Percentiles rank a stretch among this genome's conserved stretches.
phyloP scores from a whole-genome alignment of 2,329 filamentous ascomycete species.

The Alternaria conjuncta region DNA sequence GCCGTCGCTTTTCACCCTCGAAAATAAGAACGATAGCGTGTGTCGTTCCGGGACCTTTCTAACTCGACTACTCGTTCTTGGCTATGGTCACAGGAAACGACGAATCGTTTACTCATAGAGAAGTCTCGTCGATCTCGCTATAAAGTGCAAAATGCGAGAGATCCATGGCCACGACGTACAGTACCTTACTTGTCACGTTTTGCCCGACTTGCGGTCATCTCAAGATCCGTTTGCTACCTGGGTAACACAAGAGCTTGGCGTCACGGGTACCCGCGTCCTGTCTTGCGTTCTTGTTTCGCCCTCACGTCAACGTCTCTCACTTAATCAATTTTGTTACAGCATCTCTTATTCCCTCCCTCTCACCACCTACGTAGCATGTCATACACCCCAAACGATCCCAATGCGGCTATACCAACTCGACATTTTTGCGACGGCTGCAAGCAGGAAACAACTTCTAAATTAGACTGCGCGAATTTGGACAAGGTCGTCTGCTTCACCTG shows the following conservation, averaged over 20 bases:
- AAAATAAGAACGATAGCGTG: not conserved
- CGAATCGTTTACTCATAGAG: not conserved
- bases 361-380: not conserved
- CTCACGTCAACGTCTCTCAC: not conserved
- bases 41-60: not conserved
- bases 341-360: not conserved
- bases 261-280: not conserved
- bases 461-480: not conserved
- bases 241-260: not conserved
- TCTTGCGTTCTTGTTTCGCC: not conserved
- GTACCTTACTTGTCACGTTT: not conserved
- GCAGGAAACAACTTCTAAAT: not conserved
- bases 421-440: not conserved
- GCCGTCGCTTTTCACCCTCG: not conserved
- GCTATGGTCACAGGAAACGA: not conserved
- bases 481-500: not conserved
- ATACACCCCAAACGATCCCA: not conserved
- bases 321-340: not conserved
- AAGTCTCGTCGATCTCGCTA: not conserved
- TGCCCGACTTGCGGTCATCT: not conserved
- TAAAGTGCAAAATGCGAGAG: not conserved
- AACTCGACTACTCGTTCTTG: not conserved
- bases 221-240: not conserved
- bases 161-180: rapidly evolving
- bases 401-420: not conserved